These are phyloP conservation scores for Hansenula lynferdii DNA, from an alignment of 1,139 yeast genomes.

Conservation along the genomic window DNA sequence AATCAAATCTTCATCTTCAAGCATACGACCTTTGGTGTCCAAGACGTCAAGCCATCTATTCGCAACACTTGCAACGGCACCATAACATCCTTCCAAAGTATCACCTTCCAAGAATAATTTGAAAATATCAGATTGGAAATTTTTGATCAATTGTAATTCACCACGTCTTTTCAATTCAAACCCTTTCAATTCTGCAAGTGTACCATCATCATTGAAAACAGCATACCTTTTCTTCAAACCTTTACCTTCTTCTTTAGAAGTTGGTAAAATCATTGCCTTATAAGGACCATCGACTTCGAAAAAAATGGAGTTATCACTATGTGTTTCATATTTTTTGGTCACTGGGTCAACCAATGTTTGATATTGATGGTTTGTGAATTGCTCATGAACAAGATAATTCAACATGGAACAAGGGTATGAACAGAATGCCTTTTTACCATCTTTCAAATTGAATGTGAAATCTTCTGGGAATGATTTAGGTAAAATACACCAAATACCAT, in stretches of 20 bases:
- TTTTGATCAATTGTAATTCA: conserved; percentile 87
- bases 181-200: conserved; percentile 93
- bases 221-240: conserved; percentile 96
- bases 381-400: conserved; percentile 86
- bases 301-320: conserved; percentile 89
- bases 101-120: conserved; percentile 85
- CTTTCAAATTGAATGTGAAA: conserved; percentile 60
- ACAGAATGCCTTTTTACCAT: conserved; percentile 72
- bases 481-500: conserved; percentile 99
- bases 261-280: conserved; percentile 94
- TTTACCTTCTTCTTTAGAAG: conserved; percentile 96
- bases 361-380: conserved; percentile 91
- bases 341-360: conserved; percentile 77
- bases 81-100: conserved; percentile 74
- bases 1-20: conserved; percentile 92
- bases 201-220: conserved; percentile 91
- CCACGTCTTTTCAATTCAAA: conserved; percentile 97
- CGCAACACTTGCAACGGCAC: conserved; percentile 88
- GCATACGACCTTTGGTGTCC: conserved; percentile 78
- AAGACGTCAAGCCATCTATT: conserved; percentile 94
- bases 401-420: conserved; percentile 98
- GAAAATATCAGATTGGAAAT: conserved; percentile 93
- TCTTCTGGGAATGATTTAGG: conserved; percentile 94
- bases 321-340: conserved; percentile 64
- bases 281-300: conserved; percentile 99